Percentiles rank a stretch among this genome's conserved stretches.
Conservation (phyloP, 1,284 basidiomycete species). For the Ustilago cynodontis region DNA sequence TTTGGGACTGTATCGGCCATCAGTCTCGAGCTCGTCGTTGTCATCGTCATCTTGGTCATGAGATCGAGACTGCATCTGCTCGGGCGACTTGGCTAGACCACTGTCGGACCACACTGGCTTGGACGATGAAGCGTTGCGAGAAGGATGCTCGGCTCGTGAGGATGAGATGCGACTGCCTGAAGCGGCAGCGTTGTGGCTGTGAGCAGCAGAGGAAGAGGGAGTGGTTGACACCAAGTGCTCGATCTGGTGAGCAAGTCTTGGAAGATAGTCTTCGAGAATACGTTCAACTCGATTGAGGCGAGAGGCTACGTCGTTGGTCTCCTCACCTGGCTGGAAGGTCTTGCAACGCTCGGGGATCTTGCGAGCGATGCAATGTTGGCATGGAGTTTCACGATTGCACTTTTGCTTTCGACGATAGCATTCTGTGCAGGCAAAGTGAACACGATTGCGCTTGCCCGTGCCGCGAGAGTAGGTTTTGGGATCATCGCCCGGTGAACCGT, state of each 20-base stretch:
- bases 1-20: slow-evolving; percentile 51
- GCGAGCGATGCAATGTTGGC: slow-evolving; percentile 67
- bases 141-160: slow-evolving; percentile 5
- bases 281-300: slow-evolving; percentile 58
- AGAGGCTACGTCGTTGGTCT: slow-evolving; percentile 54
- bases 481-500: slow-evolving; percentile 36
- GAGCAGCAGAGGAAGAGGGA: slow-evolving; percentile 3
- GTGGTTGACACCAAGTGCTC: slow-evolving; percentile 24
- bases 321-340: slow-evolving; percentile 63
- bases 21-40: slow-evolving; percentile 52
- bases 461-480: slow-evolving; percentile 28
- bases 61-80: slow-evolving; percentile 9
- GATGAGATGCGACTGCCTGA: slow-evolving; percentile 12
- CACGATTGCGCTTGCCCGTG: slow-evolving; percentile 55
- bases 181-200: not conserved
- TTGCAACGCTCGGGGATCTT: slow-evolving; percentile 66
- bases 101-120: slow-evolving; percentile 17
- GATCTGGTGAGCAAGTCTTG: slow-evolving; percentile 42
- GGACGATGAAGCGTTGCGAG: slow-evolving; percentile 4
- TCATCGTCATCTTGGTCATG: slow-evolving; percentile 44
- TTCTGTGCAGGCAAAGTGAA: slow-evolving; percentile 67
- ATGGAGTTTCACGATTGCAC: slow-evolving; percentile 66
- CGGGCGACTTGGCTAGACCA: slow-evolving; percentile 22
- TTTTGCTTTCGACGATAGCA: slow-evolving; percentile 68
- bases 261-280: slow-evolving; percentile 54